Base-by-base conservation (phyloP, 2,329 filamentous ascomycete species). In the Colletotrichum australisinense region DNA sequence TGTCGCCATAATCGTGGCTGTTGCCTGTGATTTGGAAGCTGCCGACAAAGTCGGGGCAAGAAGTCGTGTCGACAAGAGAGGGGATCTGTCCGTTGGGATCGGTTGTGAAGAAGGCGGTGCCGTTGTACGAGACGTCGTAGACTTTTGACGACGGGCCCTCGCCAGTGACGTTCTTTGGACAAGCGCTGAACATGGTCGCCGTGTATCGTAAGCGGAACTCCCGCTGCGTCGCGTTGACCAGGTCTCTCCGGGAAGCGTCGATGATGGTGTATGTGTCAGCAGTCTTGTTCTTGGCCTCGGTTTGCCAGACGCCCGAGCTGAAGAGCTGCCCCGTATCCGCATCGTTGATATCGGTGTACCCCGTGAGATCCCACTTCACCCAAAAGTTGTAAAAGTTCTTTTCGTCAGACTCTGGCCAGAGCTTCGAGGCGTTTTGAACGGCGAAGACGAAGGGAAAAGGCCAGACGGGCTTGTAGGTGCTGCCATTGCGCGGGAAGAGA, bases 391-490 rank as follows among this genome's bases (percentile, higher is more conserved):
- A 67, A 14, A 8, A 42, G 30, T 55, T 30, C 3, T 64, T 19
- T 30, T 42, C 30, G 5, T 49, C 22, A 4, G 35, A 42, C 35
- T 42, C 35, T 42, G 19, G 19, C 64, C 64, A 67, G 22, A 60
- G 55, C 26, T 58, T 35, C 4, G 55, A 58, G 32, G 64, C 64
- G 7, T 67, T 67, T 55, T 35, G 64, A 19, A 67, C 26, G 55
- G 53, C 55, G 35, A 67, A 67, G 26, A 60, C 64, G 12, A 67
- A 30, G 32, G 64, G 64, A 35, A 67, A 67, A 5, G 64, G 64
- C 35, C 42, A 67, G 14, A 67, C 55, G 12, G 64, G 64, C 22
- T 49, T 46, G 56, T 67, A 67, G 16, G 60, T 30, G 28, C 22
- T 30, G 42, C 32, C 64, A 42, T 59, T 60, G 9, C 42, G 55